Evolutionary conservation across 169 alveolate genomes (phyloP), one percentile per base, ranked within the genome.

Genomic region (Amoebophrya sp.): DNA sequence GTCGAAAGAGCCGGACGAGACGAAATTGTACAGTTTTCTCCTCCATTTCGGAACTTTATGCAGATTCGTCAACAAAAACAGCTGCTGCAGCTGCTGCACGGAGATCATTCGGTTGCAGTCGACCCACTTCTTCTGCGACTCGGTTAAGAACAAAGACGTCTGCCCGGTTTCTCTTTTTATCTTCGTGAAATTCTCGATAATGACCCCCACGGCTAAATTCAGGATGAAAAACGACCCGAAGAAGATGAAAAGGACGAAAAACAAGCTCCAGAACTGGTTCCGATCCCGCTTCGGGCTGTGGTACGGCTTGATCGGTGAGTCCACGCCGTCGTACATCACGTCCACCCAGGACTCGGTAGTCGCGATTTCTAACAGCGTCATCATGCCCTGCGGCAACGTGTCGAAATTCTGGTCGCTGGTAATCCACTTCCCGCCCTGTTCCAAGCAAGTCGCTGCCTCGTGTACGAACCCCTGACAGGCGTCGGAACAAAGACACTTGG

Each of bases 321-420:
- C 96, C 12, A 94, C 88, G 38, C 94, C 95, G 32, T 91, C 47
- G 77, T 89, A 91, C 97, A 96, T 96, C 1, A 94, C 93, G 40
- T 91, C 93, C 14, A 93, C 93, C 96, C 97, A 96, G 3, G 95
- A 95, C 89, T 95, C 96, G 0, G 96, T 95, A 0, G 96, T 94
- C 40, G 96, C 90, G 89, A 96, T 93, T 83, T 92, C 92, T 90
- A 94, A 96, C 40, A 95, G 77, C 40, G 95, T 94, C 39, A 94
- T 47, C 54, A 94, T 91, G 29, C 96, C 94, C 55, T 89, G 47
- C 14, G 91, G 40, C 1, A 95, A 90, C 90, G 94, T 93, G 91
- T 96, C 97, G 77, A 94, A 96, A 88, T 66, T 3, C 40, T 29
- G 40, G 40, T 77, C 89, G 38, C 89, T 93, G 77, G 92, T 92